A percentile compares a stretch with the other conserved stretches of the same genome.
Conservation (phyloP, 176 grass and related monocot genomes). For the Oryza rufipogon region DNA sequence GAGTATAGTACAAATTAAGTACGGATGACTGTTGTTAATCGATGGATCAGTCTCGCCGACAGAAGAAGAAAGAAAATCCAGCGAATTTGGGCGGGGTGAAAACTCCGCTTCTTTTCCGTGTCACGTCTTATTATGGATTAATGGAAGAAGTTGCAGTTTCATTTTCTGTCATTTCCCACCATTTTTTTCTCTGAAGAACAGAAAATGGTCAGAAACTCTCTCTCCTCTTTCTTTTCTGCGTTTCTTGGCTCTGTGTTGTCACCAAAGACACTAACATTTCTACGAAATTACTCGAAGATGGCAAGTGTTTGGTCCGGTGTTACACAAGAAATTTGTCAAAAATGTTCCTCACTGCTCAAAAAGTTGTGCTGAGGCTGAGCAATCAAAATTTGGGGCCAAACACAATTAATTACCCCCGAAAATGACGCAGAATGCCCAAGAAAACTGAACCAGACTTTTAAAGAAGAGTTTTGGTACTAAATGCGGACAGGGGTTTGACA, state of each 20-base stretch:
- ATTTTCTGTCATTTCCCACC: not conserved
- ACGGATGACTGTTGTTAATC: not conserved
- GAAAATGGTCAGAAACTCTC: not conserved
- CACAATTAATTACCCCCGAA: not conserved
- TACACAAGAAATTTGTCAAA: too few relatives aligned
- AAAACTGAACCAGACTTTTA: not conserved
- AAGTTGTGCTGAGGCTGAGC: too few relatives aligned
- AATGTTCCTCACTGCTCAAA: too few relatives aligned
- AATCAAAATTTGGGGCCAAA: not conserved
- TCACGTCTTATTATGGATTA: not conserved
- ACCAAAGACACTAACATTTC: not conserved
- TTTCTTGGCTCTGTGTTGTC: too few relatives aligned
- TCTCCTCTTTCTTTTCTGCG: too few relatives aligned
- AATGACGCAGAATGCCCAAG: not conserved
- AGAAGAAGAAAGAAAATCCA: not conserved
- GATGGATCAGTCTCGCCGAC: not conserved
- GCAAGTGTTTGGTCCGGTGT: not conserved
- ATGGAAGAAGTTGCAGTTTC: conserved; percentile 7
- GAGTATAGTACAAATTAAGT: not conserved
- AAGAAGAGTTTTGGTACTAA: too few relatives aligned
- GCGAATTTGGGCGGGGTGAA: conserved; percentile 8
- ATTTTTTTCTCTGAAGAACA: not conserved
- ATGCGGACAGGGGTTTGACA: not conserved
- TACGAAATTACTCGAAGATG: not conserved
- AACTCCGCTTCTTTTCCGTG: not conserved